Base-by-base conservation (phyloP, 805 yeast species). In the Metschnikowia henanensis region DNA sequence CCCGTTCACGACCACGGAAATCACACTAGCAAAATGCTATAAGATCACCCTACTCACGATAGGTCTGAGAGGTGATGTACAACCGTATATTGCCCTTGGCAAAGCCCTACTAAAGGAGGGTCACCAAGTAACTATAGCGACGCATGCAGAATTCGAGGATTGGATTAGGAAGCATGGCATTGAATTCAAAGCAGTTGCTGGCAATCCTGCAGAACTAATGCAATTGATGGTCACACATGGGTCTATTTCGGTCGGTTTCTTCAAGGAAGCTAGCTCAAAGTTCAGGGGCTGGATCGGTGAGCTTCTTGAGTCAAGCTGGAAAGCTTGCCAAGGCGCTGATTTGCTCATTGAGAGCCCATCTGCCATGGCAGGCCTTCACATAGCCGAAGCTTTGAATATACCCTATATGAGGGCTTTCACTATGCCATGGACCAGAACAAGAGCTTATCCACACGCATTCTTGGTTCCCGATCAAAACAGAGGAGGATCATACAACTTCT, bases 351-450 rank as follows among this genome's bases (percentile, higher is more conserved):
- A 92, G 60, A 86, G 96, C n/a, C 98, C 98, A 0, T 85, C 95
- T 1, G 92, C 97, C 0, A 90, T 92, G 91, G 91, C 86, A 13
- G 98, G 98, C 8, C 79, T 91, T 36, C 98, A 92, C 57, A 87
- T 92, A 45, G 97, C 98, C 3, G 98, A 92, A 61, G 95, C 95
- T 1, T 65, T 92, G 45, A 79, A 81, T 17, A 85, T 92, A 44
- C 96, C 98, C 0, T 92, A 92, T 60, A 86, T 87, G 70, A 74
- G 97, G 56, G 97, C 97, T 0, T 92, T 92, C 60, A 92, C 98
- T 0, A 92, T 92, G 98, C 98, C 98, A 0, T 92, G 98, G 98
- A 88, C 97, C 0, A 69, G 96, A 48, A 91, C 98, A 0, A 75
- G 95, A 53, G 95, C 97, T 0, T 92, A 92, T 60, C 97, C 97